Percentiles rank a stretch among this genome's conserved stretches.
Evolutionary conservation across 495 filamentous ascomycete species (phyloP).

Genomic region (Cercophora scortea): DNA sequence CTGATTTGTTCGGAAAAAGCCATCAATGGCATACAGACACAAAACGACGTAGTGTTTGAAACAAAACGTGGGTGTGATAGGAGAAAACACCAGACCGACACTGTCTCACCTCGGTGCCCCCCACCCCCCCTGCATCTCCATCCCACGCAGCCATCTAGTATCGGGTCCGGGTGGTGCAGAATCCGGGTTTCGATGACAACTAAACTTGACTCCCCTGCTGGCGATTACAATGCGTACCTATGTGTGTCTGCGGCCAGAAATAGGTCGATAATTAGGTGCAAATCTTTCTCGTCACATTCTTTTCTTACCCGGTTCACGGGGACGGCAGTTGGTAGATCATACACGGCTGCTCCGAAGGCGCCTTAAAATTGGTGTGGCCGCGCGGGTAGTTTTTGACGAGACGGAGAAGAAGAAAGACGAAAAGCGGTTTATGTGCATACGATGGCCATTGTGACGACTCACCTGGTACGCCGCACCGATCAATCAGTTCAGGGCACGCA

Average conservation of each 20-base stretch:
- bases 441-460: too few species aligned
- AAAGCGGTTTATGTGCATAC: too few species aligned
- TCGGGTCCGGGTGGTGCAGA: neutral
- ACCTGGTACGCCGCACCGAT: too few species aligned
- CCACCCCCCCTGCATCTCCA: neutral
- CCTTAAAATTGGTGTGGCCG: too few species aligned
- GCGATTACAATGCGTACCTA: too few species aligned
- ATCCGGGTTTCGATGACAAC: neutral
- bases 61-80: conserved; percentile 1
- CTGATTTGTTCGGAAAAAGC: too few species aligned
- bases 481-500: too few species aligned
- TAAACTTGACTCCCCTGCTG: too few species aligned
- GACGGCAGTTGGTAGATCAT: neutral
- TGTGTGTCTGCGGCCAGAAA: too few species aligned
- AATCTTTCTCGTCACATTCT: neutral
- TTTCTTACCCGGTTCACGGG: neutral
- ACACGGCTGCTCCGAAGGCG: neutral
- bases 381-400: too few species aligned
- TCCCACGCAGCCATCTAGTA: neutral
- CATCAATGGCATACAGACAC: too few species aligned
- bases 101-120: neutral
- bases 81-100: neutral
- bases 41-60: neutral
- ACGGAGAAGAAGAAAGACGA: too few species aligned
- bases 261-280: neutral